Base-by-base conservation (phyloP, 495 filamentous ascomycete genomes). In the Podospora fimiseda region DNA sequence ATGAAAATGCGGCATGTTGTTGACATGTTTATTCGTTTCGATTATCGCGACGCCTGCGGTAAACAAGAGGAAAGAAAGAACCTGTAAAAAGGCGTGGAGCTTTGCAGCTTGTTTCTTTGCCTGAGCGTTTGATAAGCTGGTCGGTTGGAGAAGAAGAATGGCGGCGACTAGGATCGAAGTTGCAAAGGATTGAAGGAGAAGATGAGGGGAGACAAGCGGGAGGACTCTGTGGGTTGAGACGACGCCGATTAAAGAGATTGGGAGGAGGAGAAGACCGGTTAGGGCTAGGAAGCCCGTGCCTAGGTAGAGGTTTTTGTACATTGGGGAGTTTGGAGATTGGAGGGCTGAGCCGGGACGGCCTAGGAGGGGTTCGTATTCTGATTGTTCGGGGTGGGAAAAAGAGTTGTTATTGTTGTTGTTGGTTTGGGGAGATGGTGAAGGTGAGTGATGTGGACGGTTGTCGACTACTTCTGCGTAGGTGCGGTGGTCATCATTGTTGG, bases 81-180 rank as follows among this genome's bases (percentile, higher is more conserved):
- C 65, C 62, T 92, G 86, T 48, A 96, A 63, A 11, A 64, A 54
- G 43, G 77, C 80, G 69, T 97, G 92, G 38, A 76, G 68, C 57
- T 79, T 76, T 21, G 87, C 86, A 22, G 90, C 92, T 15, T 75
- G 61, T 14, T 72, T 70, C 63, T 96, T 97, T 61, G 94, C 84
- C 9, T 68, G 59, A 2, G 84, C 70, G 0, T 86, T 89, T 53
- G 87, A 76, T 1, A 87, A 88, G 56, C 86, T 77, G 7, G 92
- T 96, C 2, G 92, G 92, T 65, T 97, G 92, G 24, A 96, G 80
- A 62, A 95, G 71, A 33, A 97, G 83, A 60, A 89, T 83, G 18
- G 82, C 84, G 74, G 95, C 85, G 42, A 86, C 78, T 51, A 89
- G 74, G 37, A 89, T 70, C 50, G 94, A 74, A 20, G 92, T 62